Evolutionary conservation across 1,139 yeast genomes (phyloP), one percentile per base, ranked within the genome.

Genomic region (Geotrichum phurueaensis): DNA sequence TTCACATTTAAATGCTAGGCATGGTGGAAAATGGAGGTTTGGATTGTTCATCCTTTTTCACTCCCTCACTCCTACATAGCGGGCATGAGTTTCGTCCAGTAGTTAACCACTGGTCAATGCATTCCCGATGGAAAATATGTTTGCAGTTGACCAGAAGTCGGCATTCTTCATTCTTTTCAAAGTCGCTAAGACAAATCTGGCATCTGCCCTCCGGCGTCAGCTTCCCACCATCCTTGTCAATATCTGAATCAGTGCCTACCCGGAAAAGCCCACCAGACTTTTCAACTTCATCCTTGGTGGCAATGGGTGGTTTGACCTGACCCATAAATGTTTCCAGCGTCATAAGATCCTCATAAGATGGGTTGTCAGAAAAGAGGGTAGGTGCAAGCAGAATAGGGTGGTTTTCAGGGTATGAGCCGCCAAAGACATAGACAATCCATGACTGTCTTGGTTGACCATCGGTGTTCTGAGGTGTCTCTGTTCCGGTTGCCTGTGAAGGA

Each of bases 71-170:
- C 36, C 86, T 74, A 65, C 87, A 83, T 56, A 83, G 70, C 3
- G 87, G 87, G 68, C 87, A 83, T 15, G 79, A 78, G 66, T 83
- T 83, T 62, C 82, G 78, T 29, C 84, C 82, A 18, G 78, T 78
- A 31, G 77, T 67, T 12, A 83, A 73, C 87, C 87, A 83, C 62
- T 79, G 78, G 65, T 83, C 87, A 57, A 83, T 78, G 67, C 87
- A 83, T 1, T 73, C 78, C 53, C 70, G 70, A 69, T 84, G 87
- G 70, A 81, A 83, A 36, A 72, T 65, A 67, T 83, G 87, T 3
- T 71, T 68, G 67, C 87, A 83, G 7, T 68, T 64, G 20, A 67
- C 61, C 51, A 84, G 71, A 59, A 71, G 69, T 51, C 87, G 75
- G 52, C 83, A 76, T 36, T 72, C 67, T 27, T 83, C 86, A 22